phyloP scores from a whole-genome alignment of 2,329 filamentous ascomycete genomes.

The Boeremia lycopersici region DNA sequence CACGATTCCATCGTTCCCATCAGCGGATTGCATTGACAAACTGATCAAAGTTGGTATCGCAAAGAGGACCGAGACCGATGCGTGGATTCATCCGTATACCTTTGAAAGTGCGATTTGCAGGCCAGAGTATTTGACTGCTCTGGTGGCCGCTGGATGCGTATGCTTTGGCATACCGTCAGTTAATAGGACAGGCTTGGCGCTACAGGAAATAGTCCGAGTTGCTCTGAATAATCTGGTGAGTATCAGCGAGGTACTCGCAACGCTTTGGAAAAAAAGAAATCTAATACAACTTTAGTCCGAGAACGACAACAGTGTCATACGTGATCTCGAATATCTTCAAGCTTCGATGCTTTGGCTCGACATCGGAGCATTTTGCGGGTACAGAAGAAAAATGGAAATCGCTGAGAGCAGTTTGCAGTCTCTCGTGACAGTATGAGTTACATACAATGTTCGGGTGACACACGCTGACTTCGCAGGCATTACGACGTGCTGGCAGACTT shows the following conservation, averaged over 20 bases:
- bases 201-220: constrained; percentile 40
- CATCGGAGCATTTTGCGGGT: constrained; percentile 62
- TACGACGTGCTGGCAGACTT: constrained; percentile 62
- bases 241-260: not conserved
- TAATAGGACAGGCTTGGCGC: constrained; percentile 35
- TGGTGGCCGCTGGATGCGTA: constrained; percentile 40
- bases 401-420: constrained; percentile 61
- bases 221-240: constrained; percentile 29
- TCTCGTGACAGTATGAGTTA: constrained; percentile 49
- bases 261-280: not conserved
- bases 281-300: constrained; percentile 14
- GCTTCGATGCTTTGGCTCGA: constrained; percentile 58
- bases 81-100: constrained; percentile 43
- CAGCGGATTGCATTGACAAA: constrained; percentile 34
- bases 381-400: constrained; percentile 62
- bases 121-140: constrained; percentile 35
- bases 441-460: not conserved
- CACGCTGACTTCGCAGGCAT: constrained; percentile 41
- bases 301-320: constrained; percentile 39
- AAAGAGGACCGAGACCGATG: constrained; percentile 40
- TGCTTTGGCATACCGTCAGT: constrained; percentile 42
- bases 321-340: constrained; percentile 59
- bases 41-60: constrained; percentile 42
- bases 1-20: constrained; percentile 39
- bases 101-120: constrained; percentile 30